Evolutionary conservation across 164 flowering plant species (phyloP).

Genomic region (Nelumbo lutea): DNA sequence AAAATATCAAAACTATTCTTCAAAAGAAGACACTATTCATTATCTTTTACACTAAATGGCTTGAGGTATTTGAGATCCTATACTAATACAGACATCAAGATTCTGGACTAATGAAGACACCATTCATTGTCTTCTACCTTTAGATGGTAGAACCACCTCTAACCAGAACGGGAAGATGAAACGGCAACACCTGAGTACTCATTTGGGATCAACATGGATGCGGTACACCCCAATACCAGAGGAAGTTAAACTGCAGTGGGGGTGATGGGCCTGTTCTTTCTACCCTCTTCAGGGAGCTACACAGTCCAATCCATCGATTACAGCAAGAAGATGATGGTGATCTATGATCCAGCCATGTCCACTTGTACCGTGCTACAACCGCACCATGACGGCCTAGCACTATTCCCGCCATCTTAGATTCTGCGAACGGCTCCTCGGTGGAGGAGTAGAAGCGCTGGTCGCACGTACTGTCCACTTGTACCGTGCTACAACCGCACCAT

Average conservation of each 20-base stretch:
- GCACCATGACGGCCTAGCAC: constrained; percentile 39
- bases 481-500: constrained; percentile 74
- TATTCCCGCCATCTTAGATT: too few species aligned
- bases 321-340: constrained; percentile 31
- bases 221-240: constrained; percentile 68
- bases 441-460: constrained; percentile 4
- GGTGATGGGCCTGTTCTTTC: constrained; percentile 44
- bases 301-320: constrained; percentile 73
- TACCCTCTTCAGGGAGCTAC: constrained; percentile 75
- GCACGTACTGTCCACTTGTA: constrained; percentile 66
- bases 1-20: too few species aligned
- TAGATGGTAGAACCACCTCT: too few species aligned
- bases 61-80: too few species aligned
- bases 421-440: too few species aligned
- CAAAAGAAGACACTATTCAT: too few species aligned
- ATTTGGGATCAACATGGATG: constrained; percentile 76
- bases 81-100: too few species aligned
- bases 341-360: constrained; percentile 86
- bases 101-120: too few species aligned
- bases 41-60: too few species aligned
- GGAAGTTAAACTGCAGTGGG: constrained; percentile 59
- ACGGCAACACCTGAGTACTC: constrained; percentile 35
- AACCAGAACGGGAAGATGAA: too few species aligned
- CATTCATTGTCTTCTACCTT: too few species aligned
- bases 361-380: constrained; percentile 84